Evolutionary conservation across 2,329 filamentous ascomycete species (phyloP).

Genomic region (Colletotrichum caudatum): DNA sequence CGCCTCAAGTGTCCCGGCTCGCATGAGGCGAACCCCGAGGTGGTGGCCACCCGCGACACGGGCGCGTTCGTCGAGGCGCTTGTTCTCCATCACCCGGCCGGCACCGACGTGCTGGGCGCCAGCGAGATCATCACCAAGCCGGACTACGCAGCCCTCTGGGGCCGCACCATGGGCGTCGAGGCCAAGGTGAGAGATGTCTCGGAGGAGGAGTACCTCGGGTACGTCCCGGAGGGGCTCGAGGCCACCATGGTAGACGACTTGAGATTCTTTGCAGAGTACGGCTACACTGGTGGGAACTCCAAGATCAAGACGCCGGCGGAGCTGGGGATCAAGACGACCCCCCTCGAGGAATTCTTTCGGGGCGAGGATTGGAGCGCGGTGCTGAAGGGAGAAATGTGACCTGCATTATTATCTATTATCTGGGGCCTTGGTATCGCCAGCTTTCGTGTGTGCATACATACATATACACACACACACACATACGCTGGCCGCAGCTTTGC

Average conservation of each 20-base stretch:
- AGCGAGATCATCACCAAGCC: slow-evolving; percentile 33
- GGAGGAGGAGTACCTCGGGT: slow-evolving; percentile 31
- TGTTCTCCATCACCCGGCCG: slow-evolving; percentile 29
- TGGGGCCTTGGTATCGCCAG: too few species aligned
- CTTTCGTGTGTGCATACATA: too few species aligned
- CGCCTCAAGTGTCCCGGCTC: slow-evolving; percentile 1
- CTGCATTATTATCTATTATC: too few species aligned
- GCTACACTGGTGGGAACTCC: slow-evolving; percentile 39
- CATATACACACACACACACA: too few species aligned
- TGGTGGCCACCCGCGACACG: slow-evolving; percentile 39
- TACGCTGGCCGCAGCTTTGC: not conserved
- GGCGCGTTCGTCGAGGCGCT: slow-evolving; percentile 42
- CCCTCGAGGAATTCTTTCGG: slow-evolving; percentile 39
- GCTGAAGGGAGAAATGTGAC: slow-evolving; percentile 13
- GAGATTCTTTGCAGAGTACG: slow-evolving; percentile 40
- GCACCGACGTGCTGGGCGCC: slow-evolving; percentile 34
- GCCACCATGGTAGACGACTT: slow-evolving; percentile 22
- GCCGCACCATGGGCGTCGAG: slow-evolving; percentile 32
- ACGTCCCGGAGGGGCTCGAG: slow-evolving; percentile 30
- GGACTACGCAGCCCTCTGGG: slow-evolving; percentile 38
- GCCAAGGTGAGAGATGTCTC: slow-evolving; percentile 27
- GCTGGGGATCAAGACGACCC: slow-evolving; percentile 32
- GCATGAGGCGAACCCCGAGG: slow-evolving; percentile 19
- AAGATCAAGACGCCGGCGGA: slow-evolving; percentile 28
- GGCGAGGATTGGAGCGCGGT: slow-evolving; percentile 39